A percentile compares a stretch with the other conserved stretches of the same genome.
phyloP scores from a whole-genome alignment of 2,329 filamentous ascomycete genomes.

The Ciborinia camelliae region DNA sequence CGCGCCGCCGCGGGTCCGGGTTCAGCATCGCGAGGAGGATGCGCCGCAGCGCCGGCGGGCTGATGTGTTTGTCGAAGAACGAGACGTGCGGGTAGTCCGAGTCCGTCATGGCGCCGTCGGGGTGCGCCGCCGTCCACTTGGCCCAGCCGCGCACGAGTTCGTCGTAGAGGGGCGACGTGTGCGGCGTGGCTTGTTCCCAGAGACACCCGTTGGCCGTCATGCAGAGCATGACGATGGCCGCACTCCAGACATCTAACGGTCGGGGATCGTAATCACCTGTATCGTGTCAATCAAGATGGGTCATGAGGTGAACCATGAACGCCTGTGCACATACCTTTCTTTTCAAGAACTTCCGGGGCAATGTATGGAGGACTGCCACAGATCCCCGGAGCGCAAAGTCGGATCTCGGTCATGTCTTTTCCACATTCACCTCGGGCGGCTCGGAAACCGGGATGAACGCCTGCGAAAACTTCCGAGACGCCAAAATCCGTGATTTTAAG shows the following conservation, averaged over 20 bases:
- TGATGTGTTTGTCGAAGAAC: conserved; percentile 62
- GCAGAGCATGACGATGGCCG: conserved; percentile 77
- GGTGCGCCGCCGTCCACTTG: conserved; percentile 58
- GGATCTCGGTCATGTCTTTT: conserved; percentile 65
- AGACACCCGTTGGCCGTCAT: conserved; percentile 69
- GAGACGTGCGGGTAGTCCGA: conserved; percentile 62
- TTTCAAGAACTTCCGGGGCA: conserved; percentile 76
- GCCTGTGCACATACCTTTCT: conserved; percentile 50
- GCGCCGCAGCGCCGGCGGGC: conserved; percentile 65
- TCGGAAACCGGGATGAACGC: conserved; percentile 74
- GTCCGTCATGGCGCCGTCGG: conserved; percentile 49
- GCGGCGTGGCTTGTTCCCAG: conserved; percentile 65
- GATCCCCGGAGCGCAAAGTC: conserved; percentile 73
- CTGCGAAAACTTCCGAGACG: conserved; percentile 80
- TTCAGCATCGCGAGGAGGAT: conserved; percentile 80
- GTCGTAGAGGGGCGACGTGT: conserved; percentile 54
- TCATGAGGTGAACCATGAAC: background rate
- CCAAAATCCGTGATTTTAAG: conserved; percentile 92
- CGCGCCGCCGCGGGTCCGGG: conserved; percentile 68
- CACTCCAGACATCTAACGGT: conserved; percentile 80
- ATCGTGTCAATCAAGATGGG: conserved; percentile 11
- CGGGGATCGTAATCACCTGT: conserved; percentile 66
- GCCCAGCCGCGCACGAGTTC: conserved; percentile 65
- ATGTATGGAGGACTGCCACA: conserved; percentile 86
- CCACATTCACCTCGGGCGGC: conserved; percentile 71